A percentile compares a stretch with the other conserved stretches of the same genome.
Evolutionary conservation across 352 stramenopile genomes (phyloP).

Genomic region (Phytopythium ostracodes): DNA sequence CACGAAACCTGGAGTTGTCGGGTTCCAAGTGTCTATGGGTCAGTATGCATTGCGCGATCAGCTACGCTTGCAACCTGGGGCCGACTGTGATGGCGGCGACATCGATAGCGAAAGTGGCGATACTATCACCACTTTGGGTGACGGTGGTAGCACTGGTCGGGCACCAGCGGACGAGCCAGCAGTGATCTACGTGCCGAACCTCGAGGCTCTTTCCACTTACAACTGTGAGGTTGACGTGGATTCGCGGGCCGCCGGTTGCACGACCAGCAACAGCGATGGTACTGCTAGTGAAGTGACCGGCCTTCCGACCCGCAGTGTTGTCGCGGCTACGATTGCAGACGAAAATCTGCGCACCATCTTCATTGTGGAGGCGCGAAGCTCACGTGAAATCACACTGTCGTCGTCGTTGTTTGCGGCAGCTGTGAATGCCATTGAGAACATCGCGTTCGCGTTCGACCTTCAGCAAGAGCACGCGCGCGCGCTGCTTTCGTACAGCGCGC

Average conservation of each 20-base stretch:
- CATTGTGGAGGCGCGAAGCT: constrained; percentile 52
- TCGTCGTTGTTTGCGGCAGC: constrained; percentile 46
- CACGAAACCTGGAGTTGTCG: constrained; percentile 33
- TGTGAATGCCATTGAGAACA: constrained; percentile 60
- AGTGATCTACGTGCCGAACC: constrained; percentile 36
- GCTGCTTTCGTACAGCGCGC: constrained; percentile 20
- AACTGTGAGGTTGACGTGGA: constrained; percentile 43
- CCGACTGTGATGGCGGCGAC: constrained; percentile 11
- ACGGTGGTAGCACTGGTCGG: constrained; percentile 5
- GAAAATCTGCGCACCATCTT: constrained; percentile 48
- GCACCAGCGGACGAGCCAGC: constrained; percentile 11
- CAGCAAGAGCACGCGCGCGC: constrained; percentile 28
- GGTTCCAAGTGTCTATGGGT: constrained; percentile 45
- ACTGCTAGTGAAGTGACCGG: not conserved
- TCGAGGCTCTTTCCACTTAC: constrained; percentile 38
- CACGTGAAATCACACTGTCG: constrained; percentile 38
- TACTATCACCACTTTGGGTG: not conserved
- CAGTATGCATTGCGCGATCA: constrained; percentile 45
- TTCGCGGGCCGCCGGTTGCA: constrained; percentile 11
- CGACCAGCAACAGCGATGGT: not conserved
- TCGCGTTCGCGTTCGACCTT: constrained; percentile 62
- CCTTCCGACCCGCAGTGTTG: constrained; percentile 19
- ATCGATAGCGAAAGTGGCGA: constrained; percentile 12
- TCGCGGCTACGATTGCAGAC: constrained; percentile 38
- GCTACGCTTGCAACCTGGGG: constrained; percentile 19